Evolutionary conservation across 106 monocot species (phyloP), one percentile per base, ranked within the genome.

Genomic region (Agapanthus africanus): DNA sequence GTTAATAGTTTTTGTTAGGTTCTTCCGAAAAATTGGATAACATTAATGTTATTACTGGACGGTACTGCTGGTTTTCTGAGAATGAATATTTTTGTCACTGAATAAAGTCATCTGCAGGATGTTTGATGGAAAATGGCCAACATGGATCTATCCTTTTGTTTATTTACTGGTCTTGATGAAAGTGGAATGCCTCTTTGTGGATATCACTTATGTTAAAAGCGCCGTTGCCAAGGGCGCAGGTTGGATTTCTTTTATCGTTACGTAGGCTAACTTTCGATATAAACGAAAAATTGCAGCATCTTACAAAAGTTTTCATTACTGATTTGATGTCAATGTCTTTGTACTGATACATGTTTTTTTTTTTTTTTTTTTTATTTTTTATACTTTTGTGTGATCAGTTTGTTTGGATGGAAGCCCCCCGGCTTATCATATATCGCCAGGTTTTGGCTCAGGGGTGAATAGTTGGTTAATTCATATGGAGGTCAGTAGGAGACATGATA

Each of bases 341-440:
- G 0, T 42, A 21, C 28, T 21, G 4, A 23, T 66, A 7, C 0
- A 0, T 66, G 8, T 4, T 66, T 42, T 42, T 42, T 8, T 8
- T 42, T 8, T 42, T 8, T 42, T 8, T 42, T 42, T 14, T 42
- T 42, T 42, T 8, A 42, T 14, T 8, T 42, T 8, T 42, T 42
- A 42, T 42, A 7, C 42, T 42, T 7, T 64, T 54, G 27, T 71
- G n/a, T 38, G 49, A 21, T n/a, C 78, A 85, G 81, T 85, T n/a
- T 85, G 85, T 54, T 66, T 86, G 70, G 85, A 86, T 69, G 85
- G 85, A 26, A 86, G 85, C 51, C 70, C 85, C 1, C 79, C 85
- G 4, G 85, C 82, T 56, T 86, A 86, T 73, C 81, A 86, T 70
- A 52, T 76, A 18, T 68, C 85, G 18, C 85, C 79, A 10, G 85